phyloP scores from a whole-genome alignment of 257 asterid genomes.

The Salvia miltiorrhiza region DNA sequence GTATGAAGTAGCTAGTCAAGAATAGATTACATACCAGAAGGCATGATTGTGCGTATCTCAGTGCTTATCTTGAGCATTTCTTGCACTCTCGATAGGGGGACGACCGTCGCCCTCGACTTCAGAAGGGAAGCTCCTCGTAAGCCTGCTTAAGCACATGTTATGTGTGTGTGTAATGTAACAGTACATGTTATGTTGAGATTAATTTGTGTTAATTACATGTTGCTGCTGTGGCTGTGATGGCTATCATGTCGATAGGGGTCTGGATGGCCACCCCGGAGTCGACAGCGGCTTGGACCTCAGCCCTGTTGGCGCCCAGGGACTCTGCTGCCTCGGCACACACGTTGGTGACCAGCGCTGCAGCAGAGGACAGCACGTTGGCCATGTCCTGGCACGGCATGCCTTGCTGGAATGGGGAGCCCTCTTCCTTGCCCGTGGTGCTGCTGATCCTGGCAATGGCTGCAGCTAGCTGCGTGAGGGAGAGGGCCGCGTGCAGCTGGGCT shows the following conservation, averaged over 20 bases:
- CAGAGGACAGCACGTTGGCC: constrained; percentile 45
- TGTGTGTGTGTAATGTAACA: too few relatives aligned
- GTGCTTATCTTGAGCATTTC: constrained; percentile 41
- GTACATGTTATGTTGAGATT: too few relatives aligned
- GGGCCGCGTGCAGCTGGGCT: constrained; percentile 56
- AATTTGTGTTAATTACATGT: constrained; percentile 39
- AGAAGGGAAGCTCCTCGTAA: constrained; percentile 57
- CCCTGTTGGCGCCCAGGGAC: constrained; percentile 49
- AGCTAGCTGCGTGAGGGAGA: constrained; percentile 67
- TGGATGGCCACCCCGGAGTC: constrained; percentile 62
- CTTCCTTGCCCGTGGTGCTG: too few relatives aligned
- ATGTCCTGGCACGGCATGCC: constrained; percentile 29
- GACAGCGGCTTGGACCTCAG: constrained; percentile 51
- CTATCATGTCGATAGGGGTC: constrained; percentile 55
- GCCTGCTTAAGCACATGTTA: too few relatives aligned
- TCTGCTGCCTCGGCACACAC: constrained; percentile 74
- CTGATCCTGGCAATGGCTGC: constrained; percentile 68
- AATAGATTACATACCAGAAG: constrained; percentile 44
- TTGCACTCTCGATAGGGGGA: constrained; percentile 35
- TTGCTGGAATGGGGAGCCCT: constrained; percentile 15
- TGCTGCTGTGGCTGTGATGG: constrained; percentile 63
- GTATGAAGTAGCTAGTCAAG: too few relatives aligned
- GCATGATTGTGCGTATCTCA: constrained; percentile 48
- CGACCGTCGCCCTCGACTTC: constrained; percentile 46
- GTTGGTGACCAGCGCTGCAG: constrained; percentile 56